Evolutionary conservation across 116 monocot species (phyloP).

Genomic region (Thalassia testudinum): DNA sequence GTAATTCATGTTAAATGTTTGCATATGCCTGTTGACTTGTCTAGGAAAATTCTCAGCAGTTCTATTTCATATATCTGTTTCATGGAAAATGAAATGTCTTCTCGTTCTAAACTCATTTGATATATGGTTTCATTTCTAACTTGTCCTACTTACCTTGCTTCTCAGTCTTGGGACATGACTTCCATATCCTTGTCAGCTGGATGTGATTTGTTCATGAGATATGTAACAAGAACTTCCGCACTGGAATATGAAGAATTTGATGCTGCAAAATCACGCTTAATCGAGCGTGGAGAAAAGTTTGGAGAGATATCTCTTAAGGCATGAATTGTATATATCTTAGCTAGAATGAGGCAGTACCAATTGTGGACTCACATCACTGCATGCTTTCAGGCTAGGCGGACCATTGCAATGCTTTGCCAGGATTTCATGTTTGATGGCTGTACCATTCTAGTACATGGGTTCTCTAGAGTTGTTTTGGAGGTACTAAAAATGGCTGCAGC

Average conservation of each 20-base stretch:
- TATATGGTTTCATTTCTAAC: not conserved
- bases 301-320: conserved; percentile 93
- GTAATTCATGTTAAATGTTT: too few species aligned
- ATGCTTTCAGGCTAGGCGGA: conserved; percentile 53
- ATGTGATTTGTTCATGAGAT: conserved; percentile 93
- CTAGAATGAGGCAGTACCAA: too few species aligned
- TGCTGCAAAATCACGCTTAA: conserved; percentile 74
- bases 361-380: too few species aligned
- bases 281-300: conserved; percentile 92
- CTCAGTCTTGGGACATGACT: conserved; percentile 80
- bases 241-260: conserved; percentile 90
- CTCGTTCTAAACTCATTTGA: too few species aligned
- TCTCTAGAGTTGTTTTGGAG: conserved; percentile 91
- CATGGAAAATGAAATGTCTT: too few species aligned
- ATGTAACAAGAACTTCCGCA: conserved; percentile 89
- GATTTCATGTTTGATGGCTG: conserved; percentile 94
- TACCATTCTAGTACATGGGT: conserved; percentile 91
- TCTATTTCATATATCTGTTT: too few species aligned
- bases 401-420: conserved; percentile 88
- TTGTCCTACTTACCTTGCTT: not conserved
- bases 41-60: too few species aligned
- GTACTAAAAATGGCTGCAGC: conserved; percentile 65
- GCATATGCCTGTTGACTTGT: too few species aligned
- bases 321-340: not conserved
- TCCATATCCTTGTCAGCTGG: conserved; percentile 91